Evolutionary conservation across 169 alveolate genomes (phyloP).

Genomic region (Babesia gibsoni): DNA sequence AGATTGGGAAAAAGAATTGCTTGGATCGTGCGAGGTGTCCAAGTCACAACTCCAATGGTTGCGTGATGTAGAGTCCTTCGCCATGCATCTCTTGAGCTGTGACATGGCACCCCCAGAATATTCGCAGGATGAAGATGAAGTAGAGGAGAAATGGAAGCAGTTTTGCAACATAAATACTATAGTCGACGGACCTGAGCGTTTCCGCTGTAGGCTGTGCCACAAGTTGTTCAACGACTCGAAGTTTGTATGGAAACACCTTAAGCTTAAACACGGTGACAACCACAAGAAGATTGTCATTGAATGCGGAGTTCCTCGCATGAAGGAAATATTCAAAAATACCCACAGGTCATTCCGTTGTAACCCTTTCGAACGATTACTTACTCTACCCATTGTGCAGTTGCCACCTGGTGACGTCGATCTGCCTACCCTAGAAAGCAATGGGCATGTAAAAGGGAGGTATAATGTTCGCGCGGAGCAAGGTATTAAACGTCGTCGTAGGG

Average conservation of each 20-base stretch:
- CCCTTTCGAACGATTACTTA: slow-evolving; percentile 55
- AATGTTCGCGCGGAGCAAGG: slow-evolving; percentile 5
- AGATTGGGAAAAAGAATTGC: slow-evolving; percentile 56
- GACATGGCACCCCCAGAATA: slow-evolving; percentile 55
- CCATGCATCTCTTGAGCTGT: slow-evolving; percentile 33
- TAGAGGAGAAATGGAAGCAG: slow-evolving; percentile 67
- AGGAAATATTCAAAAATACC: slow-evolving; percentile 45
- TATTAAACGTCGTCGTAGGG: slow-evolving; percentile 42
- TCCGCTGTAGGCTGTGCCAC: slow-evolving; percentile 56
- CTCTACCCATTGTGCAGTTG: slow-evolving; percentile 37
- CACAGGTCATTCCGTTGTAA: slow-evolving; percentile 52
- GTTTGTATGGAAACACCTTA: slow-evolving; percentile 66
- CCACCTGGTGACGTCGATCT: slow-evolving; percentile 41
- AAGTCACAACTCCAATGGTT: slow-evolving; percentile 60
- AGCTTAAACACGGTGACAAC: slow-evolving; percentile 42
- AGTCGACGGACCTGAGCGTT: slow-evolving; percentile 62
- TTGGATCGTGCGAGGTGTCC: slow-evolving; percentile 46
- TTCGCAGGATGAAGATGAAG: slow-evolving; percentile 20
- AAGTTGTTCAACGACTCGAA: slow-evolving; percentile 66
- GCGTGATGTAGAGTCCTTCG: slow-evolving; percentile 61
- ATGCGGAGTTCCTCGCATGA: slow-evolving; percentile 63
- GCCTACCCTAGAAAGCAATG: slow-evolving; percentile 28
- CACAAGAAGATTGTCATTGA: slow-evolving; percentile 53
- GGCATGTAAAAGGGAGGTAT: slow-evolving; percentile 5
- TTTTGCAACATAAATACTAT: slow-evolving; percentile 61